Evolutionary conservation across 352 stramenopile genomes (phyloP).

Genomic region (Globisporangium acanthophoron): DNA sequence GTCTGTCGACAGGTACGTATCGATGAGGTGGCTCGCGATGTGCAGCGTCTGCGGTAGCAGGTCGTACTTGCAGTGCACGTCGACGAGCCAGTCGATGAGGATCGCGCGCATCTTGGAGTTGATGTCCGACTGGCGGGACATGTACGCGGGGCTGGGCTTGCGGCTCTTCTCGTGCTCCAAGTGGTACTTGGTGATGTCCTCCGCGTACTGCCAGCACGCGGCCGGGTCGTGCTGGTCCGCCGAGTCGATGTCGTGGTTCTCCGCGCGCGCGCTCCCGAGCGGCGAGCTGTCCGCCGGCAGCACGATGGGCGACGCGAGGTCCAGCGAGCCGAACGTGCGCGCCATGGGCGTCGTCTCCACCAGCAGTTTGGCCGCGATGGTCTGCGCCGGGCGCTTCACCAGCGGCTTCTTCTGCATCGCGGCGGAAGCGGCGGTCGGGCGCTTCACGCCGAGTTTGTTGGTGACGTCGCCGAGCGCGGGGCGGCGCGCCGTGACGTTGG

Average conservation of each 20-base stretch:
- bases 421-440: conserved; percentile 23
- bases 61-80: conserved; percentile 84
- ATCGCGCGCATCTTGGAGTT: conserved; percentile 99
- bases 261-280: conserved; percentile 5
- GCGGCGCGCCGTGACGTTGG: conserved; percentile 18
- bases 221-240: conserved; percentile 59
- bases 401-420: conserved; percentile 44
- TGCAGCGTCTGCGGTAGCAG: conserved; percentile 76
- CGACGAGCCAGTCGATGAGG: conserved; percentile 99
- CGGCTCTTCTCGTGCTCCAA: conserved; percentile 60
- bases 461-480: conserved; percentile 59
- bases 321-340: conserved; percentile 32
- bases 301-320: conserved; percentile 8
- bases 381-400: conserved; percentile 30
- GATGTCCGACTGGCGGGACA: conserved; percentile 93
- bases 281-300: conserved; percentile 22
- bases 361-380: conserved; percentile 18
- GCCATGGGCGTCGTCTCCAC: conserved; percentile 26
- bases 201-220: conserved; percentile 74
- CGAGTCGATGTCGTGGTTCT: conserved; percentile 67
- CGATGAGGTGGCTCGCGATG: conserved; percentile 80
- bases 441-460: conserved; percentile 75
- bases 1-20: conserved; percentile 72
- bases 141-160: conserved; percentile 64
- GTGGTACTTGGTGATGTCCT: conserved; percentile 81